Base-by-base conservation (phyloP, 1,284 basidiomycete genomes). In the Lentinus polychrous region DNA sequence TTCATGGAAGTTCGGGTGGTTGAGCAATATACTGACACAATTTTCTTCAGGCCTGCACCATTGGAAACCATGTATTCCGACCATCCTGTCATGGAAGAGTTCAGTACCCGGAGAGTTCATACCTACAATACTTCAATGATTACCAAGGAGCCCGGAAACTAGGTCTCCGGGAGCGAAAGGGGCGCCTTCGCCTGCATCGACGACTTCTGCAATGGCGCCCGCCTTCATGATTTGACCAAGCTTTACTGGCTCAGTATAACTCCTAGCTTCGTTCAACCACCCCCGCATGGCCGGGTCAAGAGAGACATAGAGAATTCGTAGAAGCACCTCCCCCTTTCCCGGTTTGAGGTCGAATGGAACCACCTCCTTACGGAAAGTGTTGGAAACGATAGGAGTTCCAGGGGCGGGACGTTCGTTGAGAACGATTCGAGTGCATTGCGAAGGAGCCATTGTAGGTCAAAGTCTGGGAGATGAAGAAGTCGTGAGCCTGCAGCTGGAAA, bases 261-360 rank as follows among this genome's bases (percentile, higher is more conserved):
- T 83, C 44, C 86, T 74, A 15, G 60, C 63, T 60, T 91, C 86
- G 45, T 76, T 78, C 45, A 95, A 60, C 76, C 86, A 94, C 8
- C 81, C 84, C 32, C 91, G 78, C 89, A 93, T 92, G 0, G 88
- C 87, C 31, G 91, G 88, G 60, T 93, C 91, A 49, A 93, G 69
- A 35, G 85, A 87, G 17, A 91, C 63, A 70, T 83, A 91, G 42
- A 82, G 81, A 49, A 86, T 78, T 59, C 81, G 76, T 31, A 94
- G 79, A 37, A 93, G 69, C 1, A 81, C 79, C 61, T 92, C 74
- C 15, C 74, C 72, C 17, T 72, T 62, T 0, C 72, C 73, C 5
- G 79, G 73, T 56, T 78, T 73, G 48, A 89, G 71, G 49, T 72
- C 67, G 53, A 76, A 73, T 2, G 76, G 70, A 10, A 80, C 60